These are phyloP conservation scores for Starmerella stellata DNA, from an alignment of 805 yeast genomes.

Conservation along the genomic window DNA sequence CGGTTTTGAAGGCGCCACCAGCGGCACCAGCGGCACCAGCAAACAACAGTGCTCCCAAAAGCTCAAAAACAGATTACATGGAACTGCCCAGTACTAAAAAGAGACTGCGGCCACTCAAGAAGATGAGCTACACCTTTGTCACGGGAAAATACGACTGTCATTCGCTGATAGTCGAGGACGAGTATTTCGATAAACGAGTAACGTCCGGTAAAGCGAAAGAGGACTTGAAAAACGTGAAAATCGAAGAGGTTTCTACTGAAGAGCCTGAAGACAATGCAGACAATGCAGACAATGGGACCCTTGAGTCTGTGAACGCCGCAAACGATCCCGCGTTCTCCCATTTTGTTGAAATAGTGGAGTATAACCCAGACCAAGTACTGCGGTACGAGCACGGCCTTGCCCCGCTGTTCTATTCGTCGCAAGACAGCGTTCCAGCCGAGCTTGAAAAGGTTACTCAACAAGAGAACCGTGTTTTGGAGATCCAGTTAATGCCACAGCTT, in stretches of 20 bases:
- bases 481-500: conserved; percentile 88
- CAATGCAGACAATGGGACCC: conserved; percentile 8
- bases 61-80: too few species aligned
- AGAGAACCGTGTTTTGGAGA: conserved; percentile 49
- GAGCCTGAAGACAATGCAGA: conserved; percentile 8
- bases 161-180: conserved; percentile 56
- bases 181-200: conserved; percentile 34
- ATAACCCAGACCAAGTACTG: conserved; percentile 72
- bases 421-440: conserved; percentile 36
- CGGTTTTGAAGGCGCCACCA: neutral
- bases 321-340: conserved; percentile 57
- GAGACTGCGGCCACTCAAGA: neutral
- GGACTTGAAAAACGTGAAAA: conserved; percentile 22
- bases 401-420: conserved; percentile 52
- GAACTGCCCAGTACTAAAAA: neutral
- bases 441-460: conserved; percentile 28
- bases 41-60: neutral
- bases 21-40: neutral
- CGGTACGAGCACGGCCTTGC: conserved; percentile 66
- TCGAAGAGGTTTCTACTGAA: conserved; percentile 30
- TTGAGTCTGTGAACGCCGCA: conserved; percentile 24
- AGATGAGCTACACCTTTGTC: neutral
- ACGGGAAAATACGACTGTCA: conserved; percentile 37
- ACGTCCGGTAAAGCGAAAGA: conserved; percentile 13
- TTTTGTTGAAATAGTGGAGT: conserved; percentile 55